These are phyloP conservation scores for Nothophoma quercina DNA, from an alignment of 2,329 filamentous ascomycete genomes.

Conservation along the genomic window DNA sequence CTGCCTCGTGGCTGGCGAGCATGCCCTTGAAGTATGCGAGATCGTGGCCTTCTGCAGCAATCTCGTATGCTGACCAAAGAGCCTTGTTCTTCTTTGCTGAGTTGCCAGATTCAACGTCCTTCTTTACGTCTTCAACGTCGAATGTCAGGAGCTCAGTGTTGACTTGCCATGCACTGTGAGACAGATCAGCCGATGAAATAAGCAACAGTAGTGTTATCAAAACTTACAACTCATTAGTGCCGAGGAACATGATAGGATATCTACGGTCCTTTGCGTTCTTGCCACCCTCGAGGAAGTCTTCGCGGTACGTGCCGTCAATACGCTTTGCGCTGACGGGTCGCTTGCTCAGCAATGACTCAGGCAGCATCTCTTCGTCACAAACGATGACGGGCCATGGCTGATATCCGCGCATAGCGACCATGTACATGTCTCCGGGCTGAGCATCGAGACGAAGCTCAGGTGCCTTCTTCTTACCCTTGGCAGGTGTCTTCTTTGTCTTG, in stretches of 20 bases:
- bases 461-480: slow-evolving; percentile 85
- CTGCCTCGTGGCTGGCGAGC: slow-evolving; percentile 66
- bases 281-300: slow-evolving; percentile 85
- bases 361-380: slow-evolving; percentile 93
- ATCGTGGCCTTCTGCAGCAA: slow-evolving; percentile 80
- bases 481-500: slow-evolving; percentile 71
- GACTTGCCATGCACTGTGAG: slow-evolving; percentile 81
- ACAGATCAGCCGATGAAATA: slow-evolving; percentile 16
- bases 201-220: neutral
- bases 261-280: slow-evolving; percentile 85
- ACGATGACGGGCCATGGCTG: slow-evolving; percentile 94
- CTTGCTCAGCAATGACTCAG: slow-evolving; percentile 74
- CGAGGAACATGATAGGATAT: slow-evolving; percentile 93
- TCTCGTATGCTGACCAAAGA: slow-evolving; percentile 77
- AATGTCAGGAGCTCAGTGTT: slow-evolving; percentile 84
- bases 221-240: slow-evolving; percentile 96
- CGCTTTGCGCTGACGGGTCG: slow-evolving; percentile 86
- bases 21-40: slow-evolving; percentile 85
- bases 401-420: slow-evolving; percentile 93
- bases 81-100: slow-evolving; percentile 88
- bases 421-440: slow-evolving; percentile 88
- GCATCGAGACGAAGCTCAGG: slow-evolving; percentile 73
- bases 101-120: slow-evolving; percentile 72
- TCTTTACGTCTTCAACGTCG: slow-evolving; percentile 74
- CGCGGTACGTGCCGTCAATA: slow-evolving; percentile 83